Percentiles rank a stretch among this genome's conserved stretches.
phyloP scores from a whole-genome alignment of 2,329 filamentous ascomycete species.

The Byssoonygena ceratinophila region DNA sequence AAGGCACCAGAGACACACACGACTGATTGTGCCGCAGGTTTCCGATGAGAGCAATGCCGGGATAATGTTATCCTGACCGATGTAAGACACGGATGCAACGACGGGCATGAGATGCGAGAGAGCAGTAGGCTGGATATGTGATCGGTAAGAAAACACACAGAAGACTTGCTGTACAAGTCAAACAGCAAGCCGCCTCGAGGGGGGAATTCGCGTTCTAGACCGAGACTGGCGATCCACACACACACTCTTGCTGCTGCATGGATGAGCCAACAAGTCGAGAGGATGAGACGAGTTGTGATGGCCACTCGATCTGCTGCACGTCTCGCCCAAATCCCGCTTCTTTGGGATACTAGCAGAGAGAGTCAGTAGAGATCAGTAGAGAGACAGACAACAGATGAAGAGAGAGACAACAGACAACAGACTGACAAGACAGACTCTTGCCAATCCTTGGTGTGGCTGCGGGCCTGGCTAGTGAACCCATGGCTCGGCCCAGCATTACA shows the following conservation, averaged over 20 bases:
- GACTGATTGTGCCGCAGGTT: background rate
- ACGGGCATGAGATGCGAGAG: background rate
- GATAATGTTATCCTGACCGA: background rate
- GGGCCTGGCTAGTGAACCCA: too few species aligned
- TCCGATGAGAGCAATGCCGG: background rate
- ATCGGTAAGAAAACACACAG: background rate
- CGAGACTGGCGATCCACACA: background rate
- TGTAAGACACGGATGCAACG: conserved; percentile 10
- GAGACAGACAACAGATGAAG: too few species aligned
- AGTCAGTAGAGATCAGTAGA: too few species aligned
- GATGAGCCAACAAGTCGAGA: background rate
- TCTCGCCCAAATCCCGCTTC: conserved; percentile 8
- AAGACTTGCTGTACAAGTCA: background rate
- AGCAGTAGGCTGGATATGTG: background rate
- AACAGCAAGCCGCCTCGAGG: too few species aligned
- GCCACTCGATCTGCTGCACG: conserved; percentile 7
- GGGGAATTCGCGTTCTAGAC: background rate
- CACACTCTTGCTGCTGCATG: background rate
- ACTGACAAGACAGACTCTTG: too few species aligned
- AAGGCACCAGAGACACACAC: background rate
- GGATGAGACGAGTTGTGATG: background rate
- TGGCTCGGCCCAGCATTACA: too few species aligned
- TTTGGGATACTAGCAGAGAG: conserved; percentile 4
- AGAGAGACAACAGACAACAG: too few species aligned
- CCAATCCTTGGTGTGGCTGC: too few species aligned